Conservation (phyloP, 345 rosid species). For the Passiflora organensis region DNA sequence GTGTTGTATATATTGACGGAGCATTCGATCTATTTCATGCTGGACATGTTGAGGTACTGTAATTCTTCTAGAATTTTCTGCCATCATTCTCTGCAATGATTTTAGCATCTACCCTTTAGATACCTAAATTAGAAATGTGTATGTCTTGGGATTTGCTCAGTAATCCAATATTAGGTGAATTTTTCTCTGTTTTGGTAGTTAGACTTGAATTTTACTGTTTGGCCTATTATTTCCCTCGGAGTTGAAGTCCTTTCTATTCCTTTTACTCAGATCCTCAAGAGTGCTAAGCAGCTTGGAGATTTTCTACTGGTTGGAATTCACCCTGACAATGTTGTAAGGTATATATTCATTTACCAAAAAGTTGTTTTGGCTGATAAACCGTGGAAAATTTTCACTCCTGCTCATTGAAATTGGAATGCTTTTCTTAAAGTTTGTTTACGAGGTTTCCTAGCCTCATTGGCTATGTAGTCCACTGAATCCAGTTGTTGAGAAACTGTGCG, state of each 20-base stretch:
- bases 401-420: not conserved
- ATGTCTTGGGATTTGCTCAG: too few relatives aligned
- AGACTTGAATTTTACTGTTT: not conserved
- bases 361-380: slow-evolving; percentile 1
- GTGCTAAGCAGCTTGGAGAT: slow-evolving; percentile 90
- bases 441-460: too few relatives aligned
- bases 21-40: slow-evolving; percentile 99
- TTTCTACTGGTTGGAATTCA: slow-evolving; percentile 89
- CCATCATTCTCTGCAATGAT: slow-evolving; percentile 6
- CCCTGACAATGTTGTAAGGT: slow-evolving; percentile 87
- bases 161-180: too few relatives aligned
- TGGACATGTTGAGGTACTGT: slow-evolving; percentile 90
- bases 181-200: not conserved
- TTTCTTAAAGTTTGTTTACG: not conserved
- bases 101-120: too few relatives aligned
- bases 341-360: not conserved
- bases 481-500: too few relatives aligned
- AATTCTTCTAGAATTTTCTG: not conserved
- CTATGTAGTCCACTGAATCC: too few relatives aligned
- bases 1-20: slow-evolving; percentile 83
- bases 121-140: too few relatives aligned
- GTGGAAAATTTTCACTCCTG: not conserved
- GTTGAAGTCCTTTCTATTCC: slow-evolving; percentile 4
- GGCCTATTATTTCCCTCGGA: not conserved
- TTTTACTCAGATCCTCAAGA: slow-evolving; percentile 62